Percentiles rank a stretch among this genome's conserved stretches.
Evolutionary conservation across 768 basidiomycete species (phyloP).

Genomic region (Mycena vulgaris): DNA sequence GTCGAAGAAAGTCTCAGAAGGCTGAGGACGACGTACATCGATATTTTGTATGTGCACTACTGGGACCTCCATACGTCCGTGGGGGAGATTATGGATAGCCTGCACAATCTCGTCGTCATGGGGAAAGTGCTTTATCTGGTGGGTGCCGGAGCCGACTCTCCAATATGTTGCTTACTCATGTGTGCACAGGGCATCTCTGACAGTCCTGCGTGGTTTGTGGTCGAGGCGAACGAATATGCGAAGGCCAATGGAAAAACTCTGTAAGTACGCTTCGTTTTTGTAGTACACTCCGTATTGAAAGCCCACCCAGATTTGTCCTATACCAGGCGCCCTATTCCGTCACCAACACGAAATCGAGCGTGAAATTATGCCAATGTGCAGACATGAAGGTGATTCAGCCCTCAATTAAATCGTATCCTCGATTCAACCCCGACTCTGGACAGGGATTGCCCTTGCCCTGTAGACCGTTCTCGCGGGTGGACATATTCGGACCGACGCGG

Average conservation of each 20-base stretch:
- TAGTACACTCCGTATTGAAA: not conserved
- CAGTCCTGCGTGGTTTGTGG: constrained; percentile 55
- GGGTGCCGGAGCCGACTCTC: not conserved
- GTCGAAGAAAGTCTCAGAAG: constrained; percentile 51
- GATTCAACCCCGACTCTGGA: not conserved
- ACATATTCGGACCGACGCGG: constrained; percentile 44
- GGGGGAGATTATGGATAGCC: too few species aligned
- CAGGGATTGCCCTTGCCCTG: constrained; percentile 53
- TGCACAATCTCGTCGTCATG: constrained; percentile 57
- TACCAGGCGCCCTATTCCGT: constrained; percentile 58
- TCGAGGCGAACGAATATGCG: too few species aligned
- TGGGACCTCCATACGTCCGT: constrained; percentile 63
- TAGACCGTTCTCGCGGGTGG: constrained; percentile 53
- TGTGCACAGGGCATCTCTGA: constrained; percentile 45
- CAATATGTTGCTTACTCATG: not conserved
- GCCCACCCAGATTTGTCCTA: constrained; percentile 50
- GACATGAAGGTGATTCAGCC: not conserved
- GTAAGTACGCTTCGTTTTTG: not conserved
- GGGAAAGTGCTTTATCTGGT: constrained; percentile 62
- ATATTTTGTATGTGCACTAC: constrained; percentile 70
- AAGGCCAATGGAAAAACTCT: constrained; percentile 58
- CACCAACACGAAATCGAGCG: constrained; percentile 59
- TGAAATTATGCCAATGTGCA: constrained; percentile 58
- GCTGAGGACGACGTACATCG: constrained; percentile 70
- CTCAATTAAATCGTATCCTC: not conserved